phyloP scores from a whole-genome alignment of 78 protist species.

The Dictyostelium firmibasis region DNA sequence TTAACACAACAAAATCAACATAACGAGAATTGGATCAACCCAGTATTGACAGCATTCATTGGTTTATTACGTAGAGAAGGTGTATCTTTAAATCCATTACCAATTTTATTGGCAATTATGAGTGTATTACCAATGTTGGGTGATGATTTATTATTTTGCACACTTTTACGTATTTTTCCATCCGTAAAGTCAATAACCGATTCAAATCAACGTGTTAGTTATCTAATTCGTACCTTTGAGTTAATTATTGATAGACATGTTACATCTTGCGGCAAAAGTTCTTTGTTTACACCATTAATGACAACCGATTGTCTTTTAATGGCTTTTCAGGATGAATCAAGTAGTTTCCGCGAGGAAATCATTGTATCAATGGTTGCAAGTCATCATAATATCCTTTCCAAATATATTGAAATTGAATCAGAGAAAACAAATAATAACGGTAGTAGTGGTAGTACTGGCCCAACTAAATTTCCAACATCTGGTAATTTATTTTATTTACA shows the following conservation, averaged over 20 bases:
- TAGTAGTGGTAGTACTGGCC: not conserved
- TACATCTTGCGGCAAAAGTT: constrained; percentile 25
- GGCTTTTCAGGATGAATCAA: constrained; percentile 51
- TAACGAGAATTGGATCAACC: constrained; percentile 65
- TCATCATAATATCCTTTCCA: constrained; percentile 58
- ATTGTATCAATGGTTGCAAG: constrained; percentile 68
- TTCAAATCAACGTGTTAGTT: constrained; percentile 55
- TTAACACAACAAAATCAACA: constrained; percentile 70
- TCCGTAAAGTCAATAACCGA: constrained; percentile 52
- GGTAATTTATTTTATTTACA: constrained; percentile 24
- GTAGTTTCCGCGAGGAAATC: constrained; percentile 58
- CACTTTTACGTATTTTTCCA: constrained; percentile 37
- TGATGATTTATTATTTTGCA: constrained; percentile 50
- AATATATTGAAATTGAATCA: not conserved
- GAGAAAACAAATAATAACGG: no score
- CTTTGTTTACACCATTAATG: constrained; percentile 45
- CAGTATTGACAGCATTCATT: constrained; percentile 59
- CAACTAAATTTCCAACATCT: not conserved
- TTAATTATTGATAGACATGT: constrained; percentile 60
- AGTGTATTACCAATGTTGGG: constrained; percentile 60
- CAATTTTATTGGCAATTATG: constrained; percentile 58
- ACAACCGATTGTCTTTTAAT: not conserved
- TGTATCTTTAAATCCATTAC: constrained; percentile 55
- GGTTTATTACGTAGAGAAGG: constrained; percentile 63
- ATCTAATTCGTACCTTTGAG: constrained; percentile 62